These are phyloP conservation scores for Neofusicoccum ribis DNA, from an alignment of 2,329 filamentous ascomycete genomes.

Conservation along the genomic window DNA sequence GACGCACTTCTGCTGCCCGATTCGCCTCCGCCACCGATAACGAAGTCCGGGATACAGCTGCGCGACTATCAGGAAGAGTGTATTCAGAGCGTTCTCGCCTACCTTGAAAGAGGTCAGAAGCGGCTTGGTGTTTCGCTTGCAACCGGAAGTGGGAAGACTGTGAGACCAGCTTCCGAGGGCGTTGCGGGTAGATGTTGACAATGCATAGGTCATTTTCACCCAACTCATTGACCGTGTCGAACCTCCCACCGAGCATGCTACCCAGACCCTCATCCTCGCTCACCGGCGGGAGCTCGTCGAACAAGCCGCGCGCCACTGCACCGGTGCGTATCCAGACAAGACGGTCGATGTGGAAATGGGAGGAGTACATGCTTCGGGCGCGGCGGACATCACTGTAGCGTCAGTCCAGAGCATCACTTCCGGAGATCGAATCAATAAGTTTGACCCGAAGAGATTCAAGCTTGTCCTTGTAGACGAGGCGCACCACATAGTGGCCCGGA, in stretches of 20 bases:
- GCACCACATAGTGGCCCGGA: constrained; percentile 87
- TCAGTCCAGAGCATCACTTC: constrained; percentile 85
- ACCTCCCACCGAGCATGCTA: constrained; percentile 56
- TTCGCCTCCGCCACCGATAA: constrained; percentile 17
- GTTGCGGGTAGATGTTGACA: constrained; percentile 8
- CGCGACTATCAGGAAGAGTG: constrained; percentile 90
- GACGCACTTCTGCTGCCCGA: constrained; percentile 6
- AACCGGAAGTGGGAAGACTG: constrained; percentile 87
- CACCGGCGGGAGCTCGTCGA: constrained; percentile 93
- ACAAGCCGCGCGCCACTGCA: constrained; percentile 86
- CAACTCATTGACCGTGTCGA: constrained; percentile 81
- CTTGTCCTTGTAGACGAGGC: constrained; percentile 93
- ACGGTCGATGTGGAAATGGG: constrained; percentile 92
- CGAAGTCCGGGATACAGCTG: constrained; percentile 54
- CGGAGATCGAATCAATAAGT: constrained; percentile 75
- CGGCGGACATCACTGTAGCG: constrained; percentile 89
- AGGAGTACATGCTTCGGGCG: constrained; percentile 69
- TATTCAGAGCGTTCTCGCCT: constrained; percentile 74
- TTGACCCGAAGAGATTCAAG: constrained; percentile 78
- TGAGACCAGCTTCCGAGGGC: constrained; percentile 38
- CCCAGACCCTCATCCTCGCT: constrained; percentile 84
- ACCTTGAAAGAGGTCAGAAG: constrained; percentile 70
- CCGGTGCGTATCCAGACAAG: constrained; percentile 74
- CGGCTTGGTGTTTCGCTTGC: constrained; percentile 82
- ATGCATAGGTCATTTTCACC: constrained; percentile 81